These are phyloP conservation scores for Aplosporella prunicola DNA, from an alignment of 2,329 filamentous ascomycete species.

Conservation along the genomic window DNA sequence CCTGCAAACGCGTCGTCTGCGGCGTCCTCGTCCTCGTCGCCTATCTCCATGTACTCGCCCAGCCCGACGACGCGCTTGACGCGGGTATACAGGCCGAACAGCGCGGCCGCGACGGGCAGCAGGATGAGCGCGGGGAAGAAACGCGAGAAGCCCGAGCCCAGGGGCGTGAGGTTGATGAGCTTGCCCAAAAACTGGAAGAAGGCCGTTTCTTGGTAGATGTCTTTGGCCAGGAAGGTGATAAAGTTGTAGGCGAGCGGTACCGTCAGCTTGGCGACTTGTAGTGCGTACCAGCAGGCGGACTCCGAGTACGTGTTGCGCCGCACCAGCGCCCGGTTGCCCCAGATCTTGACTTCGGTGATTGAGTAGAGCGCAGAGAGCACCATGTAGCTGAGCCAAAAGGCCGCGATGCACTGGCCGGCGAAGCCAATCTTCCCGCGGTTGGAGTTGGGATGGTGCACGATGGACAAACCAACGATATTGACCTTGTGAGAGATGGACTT, in stretches of 20 bases:
- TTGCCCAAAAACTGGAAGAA: slow-evolving; percentile 83
- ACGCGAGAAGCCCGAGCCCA: slow-evolving; percentile 76
- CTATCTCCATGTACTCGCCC: slow-evolving; percentile 58
- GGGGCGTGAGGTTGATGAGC: slow-evolving; percentile 70
- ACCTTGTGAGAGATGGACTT: slow-evolving; percentile 70
- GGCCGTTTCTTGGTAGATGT: slow-evolving; percentile 64
- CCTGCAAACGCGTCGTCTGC: slow-evolving; percentile 58
- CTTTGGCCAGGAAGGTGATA: slow-evolving; percentile 70
- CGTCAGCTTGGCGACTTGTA: slow-evolving; percentile 84
- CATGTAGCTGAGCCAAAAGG: slow-evolving; percentile 93
- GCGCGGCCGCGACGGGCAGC: slow-evolving; percentile 71
- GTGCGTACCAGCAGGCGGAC: slow-evolving; percentile 90
- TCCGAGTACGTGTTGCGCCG: slow-evolving; percentile 85
- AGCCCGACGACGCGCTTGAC: slow-evolving; percentile 71
- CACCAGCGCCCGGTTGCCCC: slow-evolving; percentile 87
- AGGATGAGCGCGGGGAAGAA: slow-evolving; percentile 85
- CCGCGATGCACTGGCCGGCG: slow-evolving; percentile 73
- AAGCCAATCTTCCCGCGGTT: slow-evolving; percentile 71
- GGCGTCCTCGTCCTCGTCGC: slow-evolving; percentile 50
- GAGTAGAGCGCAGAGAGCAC: slow-evolving; percentile 78
- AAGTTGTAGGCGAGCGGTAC: slow-evolving; percentile 96
- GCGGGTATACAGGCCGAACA: slow-evolving; percentile 83
- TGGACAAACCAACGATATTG: slow-evolving; percentile 58
- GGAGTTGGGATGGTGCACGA: slow-evolving; percentile 66
- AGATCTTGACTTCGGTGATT: slow-evolving; percentile 90